Evolutionary conservation across 768 basidiomycete species (phyloP).

Genomic region (Coprinopsis sp.): DNA sequence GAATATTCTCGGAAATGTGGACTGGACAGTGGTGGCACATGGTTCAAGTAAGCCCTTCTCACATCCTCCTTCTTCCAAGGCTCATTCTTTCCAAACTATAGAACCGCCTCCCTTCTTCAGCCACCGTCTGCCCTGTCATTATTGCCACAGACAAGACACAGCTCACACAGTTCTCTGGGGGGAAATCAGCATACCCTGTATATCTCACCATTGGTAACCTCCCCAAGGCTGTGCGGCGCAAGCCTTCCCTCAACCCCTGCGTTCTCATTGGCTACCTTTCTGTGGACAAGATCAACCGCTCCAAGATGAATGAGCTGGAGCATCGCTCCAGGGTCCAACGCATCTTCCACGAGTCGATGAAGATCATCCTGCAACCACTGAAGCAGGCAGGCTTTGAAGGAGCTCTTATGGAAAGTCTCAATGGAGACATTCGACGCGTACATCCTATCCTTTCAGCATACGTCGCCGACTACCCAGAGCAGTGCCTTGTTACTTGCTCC

Average conservation of each 20-base stretch:
- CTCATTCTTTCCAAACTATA: no score
- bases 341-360: constrained; percentile 35
- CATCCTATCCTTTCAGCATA: constrained; percentile 15
- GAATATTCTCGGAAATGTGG: constrained; percentile 31
- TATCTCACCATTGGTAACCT: constrained; percentile 42
- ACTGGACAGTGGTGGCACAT: constrained; percentile 33
- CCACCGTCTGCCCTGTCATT: constrained; percentile 31
- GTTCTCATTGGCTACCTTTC: constrained; percentile 37
- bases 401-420: constrained; percentile 26
- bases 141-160: no score
- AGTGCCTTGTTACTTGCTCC: constrained; percentile 29
- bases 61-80: constrained; percentile 1
- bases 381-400: constrained; percentile 22
- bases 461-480: constrained; percentile 34
- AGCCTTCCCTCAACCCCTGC: constrained; percentile 27
- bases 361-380: constrained; percentile 24
- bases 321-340: constrained; percentile 15
- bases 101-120: constrained; percentile 15
- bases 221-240: constrained; percentile 24
- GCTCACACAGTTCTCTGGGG: no score
- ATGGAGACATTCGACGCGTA: constrained; percentile 21
- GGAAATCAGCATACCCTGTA: constrained; percentile 40
- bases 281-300: constrained; percentile 25
- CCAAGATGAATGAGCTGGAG: constrained; percentile 1
- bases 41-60: constrained; percentile 24